Conservation (phyloP, 257 asterid species). For the Buddleja alternifolia region DNA sequence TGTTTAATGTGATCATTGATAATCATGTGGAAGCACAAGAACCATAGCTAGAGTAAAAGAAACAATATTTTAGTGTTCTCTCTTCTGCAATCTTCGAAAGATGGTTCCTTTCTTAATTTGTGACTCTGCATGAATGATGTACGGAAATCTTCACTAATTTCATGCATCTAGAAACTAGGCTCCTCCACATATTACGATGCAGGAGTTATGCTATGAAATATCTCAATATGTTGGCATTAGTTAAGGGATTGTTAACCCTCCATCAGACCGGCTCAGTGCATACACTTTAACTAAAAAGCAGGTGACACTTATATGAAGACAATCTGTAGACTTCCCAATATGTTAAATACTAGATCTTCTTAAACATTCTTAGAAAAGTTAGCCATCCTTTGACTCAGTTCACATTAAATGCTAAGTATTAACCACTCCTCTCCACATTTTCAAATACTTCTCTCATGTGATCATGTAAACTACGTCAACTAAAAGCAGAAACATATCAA, state of each 20-base stretch:
- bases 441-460: conserved; percentile 9
- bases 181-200: neutral
- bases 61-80: neutral
- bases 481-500: neutral
- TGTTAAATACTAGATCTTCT: conserved; percentile 6
- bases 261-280: neutral
- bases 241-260: neutral
- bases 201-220: neutral
- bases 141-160: conserved; percentile 8
- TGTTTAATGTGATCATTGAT: too few species aligned
- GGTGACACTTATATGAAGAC: neutral
- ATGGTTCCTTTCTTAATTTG: neutral
- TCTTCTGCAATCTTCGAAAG: neutral
- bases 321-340: neutral
- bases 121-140: neutral
- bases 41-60: conserved; percentile 12
- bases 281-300: conserved; percentile 11
- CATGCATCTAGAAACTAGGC: conserved; percentile 5
- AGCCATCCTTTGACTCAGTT: conserved; percentile 2
- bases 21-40: too few species aligned
- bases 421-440: neutral
- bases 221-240: conserved; percentile 3
- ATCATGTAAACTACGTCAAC: neutral
- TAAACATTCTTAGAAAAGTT: conserved; percentile 1
- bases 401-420: neutral